Evolutionary conservation across 2,329 filamentous ascomycete genomes (phyloP).

Genomic region (Paraconiothyrium sp.): DNA sequence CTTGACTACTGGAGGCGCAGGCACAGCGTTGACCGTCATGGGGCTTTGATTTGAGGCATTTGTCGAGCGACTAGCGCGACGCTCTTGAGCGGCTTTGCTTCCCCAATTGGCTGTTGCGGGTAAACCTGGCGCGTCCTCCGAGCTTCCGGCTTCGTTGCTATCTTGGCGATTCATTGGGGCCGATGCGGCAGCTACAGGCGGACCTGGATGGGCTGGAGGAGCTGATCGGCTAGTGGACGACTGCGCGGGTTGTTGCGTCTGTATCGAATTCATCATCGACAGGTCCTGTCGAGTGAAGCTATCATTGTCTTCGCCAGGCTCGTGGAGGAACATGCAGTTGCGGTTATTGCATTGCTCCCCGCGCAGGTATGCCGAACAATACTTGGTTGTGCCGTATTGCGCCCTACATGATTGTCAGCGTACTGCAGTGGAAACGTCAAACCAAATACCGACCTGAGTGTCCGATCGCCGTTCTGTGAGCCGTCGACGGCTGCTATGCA

Average conservation of each 20-base stretch:
- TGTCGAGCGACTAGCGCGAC: constrained; percentile 80
- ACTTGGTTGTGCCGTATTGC: constrained; percentile 92
- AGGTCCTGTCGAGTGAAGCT: constrained; percentile 95
- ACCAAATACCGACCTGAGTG: constrained; percentile 70
- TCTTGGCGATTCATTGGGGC: constrained; percentile 75
- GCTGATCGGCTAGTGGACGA: constrained; percentile 62
- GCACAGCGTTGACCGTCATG: constrained; percentile 63
- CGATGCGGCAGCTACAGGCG: constrained; percentile 60
- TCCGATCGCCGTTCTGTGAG: constrained; percentile 86
- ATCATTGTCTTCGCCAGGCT: constrained; percentile 97
- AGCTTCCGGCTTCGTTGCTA: constrained; percentile 77
- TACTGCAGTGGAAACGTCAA: constrained; percentile 12
- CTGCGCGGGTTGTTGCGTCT: constrained; percentile 76
- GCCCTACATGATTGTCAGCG: constrained; percentile 57
- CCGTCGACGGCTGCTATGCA: constrained; percentile 95
- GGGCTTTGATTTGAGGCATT: constrained; percentile 86
- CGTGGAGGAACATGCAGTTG: constrained; percentile 97
- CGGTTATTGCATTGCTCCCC: constrained; percentile 95
- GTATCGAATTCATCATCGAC: constrained; percentile 91
- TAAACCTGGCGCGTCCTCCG: constrained; percentile 81
- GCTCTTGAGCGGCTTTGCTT: constrained; percentile 72
- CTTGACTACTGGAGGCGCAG: constrained; percentile 44
- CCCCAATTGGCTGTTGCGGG: constrained; percentile 96
- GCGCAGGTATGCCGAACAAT: constrained; percentile 95
- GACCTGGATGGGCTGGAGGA: constrained; percentile 59